Evolutionary conservation across 495 filamentous ascomycete species (phyloP), one percentile per base, ranked within the genome.

Genomic region (Penicillium lagena): DNA sequence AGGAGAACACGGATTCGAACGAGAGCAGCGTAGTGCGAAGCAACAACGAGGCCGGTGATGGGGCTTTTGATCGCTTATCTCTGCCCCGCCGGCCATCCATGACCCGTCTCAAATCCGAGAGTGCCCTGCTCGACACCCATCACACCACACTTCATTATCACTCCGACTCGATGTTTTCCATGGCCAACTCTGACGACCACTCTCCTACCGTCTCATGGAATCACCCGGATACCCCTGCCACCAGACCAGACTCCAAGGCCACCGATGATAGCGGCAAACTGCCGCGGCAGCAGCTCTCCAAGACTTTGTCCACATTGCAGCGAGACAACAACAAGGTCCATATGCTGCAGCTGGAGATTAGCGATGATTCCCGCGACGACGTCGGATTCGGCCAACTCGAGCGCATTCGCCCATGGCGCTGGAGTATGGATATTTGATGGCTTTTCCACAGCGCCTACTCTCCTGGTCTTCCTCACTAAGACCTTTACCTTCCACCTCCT

Each of bases 351-450:
- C 29, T 73, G 35, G 68, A 71, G 54, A 64, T 73, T 46, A 68
- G 63, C 36, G 66, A 71, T 38, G 54, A 63, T 4, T 11, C 35
- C 27, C 51, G 51, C 47, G 60, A 66, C 22, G 66, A 71, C 32
- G 41, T 71, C 32, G 62, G 43, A 9, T 33, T 65, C 36, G 67
- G 67, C 22, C 56, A 70, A 37, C 48, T 71, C 12, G 64, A 73
- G 54, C 64, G 53, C 32, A 54, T 68, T 38, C 66, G 65, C 17
- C 68, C 68, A 1, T 71, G 63, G 62, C 65, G 70, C 47, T 73
- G 70, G 70, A 73, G 70, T 44, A 72, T 73, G 67, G 70, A 73
- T 42, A 66, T 73, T 28, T 73, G 52, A 62, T 10, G n/a, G 13
- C 40, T 34, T 42, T 30, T 13, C 42, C 12, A 35, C 22, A 11